Evolutionary conservation across 2,329 filamentous ascomycete genomes (phyloP), one percentile per base, ranked within the genome.

Genomic region (Bipolaris sorokiniana): DNA sequence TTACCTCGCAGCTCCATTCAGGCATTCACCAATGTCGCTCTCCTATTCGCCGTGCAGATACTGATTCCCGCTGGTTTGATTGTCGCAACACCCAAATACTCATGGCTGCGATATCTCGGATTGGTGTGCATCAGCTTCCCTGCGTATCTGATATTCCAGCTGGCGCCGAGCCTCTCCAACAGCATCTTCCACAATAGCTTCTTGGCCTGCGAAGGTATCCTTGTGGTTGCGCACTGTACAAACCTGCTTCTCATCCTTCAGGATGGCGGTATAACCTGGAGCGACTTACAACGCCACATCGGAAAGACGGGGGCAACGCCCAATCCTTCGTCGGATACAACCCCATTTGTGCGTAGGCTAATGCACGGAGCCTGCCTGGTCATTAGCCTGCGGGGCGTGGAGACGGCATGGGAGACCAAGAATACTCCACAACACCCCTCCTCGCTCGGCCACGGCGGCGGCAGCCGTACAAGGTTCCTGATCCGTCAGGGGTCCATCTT

Each of bases 231-330:
- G 45, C 45, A 48, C 3, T 48, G 26, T 36, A 28, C 26, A 36
- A 34, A 48, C 26, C 26, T 34, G 26, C n/a, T 48, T 7, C 28
- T 48, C 45, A 48, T 48, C 45, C 45, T 48, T 23, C 45, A 34
- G 45, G 31, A 48, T 36, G 45, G 45, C 45, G 45, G 45, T 28
- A 48, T 48, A 3, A 48, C 45, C n/a, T 48, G 45, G 45, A 48
- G 45, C 26, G 26, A 28, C 45, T 11, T 48, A 5, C 45, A 28
- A 48, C 45, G 45, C 45, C 45, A 48, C 45, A 23, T 28, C 45
- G 26, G 20, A 11, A 15, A 33, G 26, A 15, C 45, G 45, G 45
- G 45, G 23, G 15, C 45, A 48, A 48, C 16, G 13, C 26, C 18
- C 28, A 1, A 23, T 48, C 16, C 45, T 22, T 48, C 26, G 45